A percentile compares a stretch with the other conserved stretches of the same genome.
Evolutionary conservation across 805 yeast genomes (phyloP).

Genomic region (Danielozyma ontarioensis): DNA sequence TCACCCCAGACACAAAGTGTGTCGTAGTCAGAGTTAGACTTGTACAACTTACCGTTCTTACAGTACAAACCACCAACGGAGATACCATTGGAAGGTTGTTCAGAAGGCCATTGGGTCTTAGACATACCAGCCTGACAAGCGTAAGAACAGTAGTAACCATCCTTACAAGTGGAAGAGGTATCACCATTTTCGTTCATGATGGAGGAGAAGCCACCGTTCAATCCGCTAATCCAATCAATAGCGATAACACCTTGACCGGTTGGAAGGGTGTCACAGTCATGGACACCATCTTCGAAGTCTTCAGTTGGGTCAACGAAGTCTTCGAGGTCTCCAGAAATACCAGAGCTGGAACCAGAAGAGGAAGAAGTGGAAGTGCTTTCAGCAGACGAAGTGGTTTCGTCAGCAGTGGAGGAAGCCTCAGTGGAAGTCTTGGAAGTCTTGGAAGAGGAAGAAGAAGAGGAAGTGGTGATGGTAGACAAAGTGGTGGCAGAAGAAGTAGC

Average conservation of each 20-base stretch:
- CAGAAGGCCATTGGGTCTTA: slow-evolving; percentile 94
- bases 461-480: slow-evolving; percentile 10
- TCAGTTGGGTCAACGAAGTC: slow-evolving; percentile 52
- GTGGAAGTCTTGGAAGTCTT: slow-evolving; percentile 6
- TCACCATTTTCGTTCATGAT: slow-evolving; percentile 54
- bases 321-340: slow-evolving; percentile 51
- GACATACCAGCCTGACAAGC: slow-evolving; percentile 99
- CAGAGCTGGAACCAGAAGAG: slow-evolving; percentile 25
- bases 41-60: slow-evolving; percentile 78
- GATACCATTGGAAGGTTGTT: slow-evolving; percentile 83
- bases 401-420: slow-evolving; percentile 10
- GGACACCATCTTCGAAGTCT: slow-evolving; percentile 67
- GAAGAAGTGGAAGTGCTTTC: slow-evolving; percentile 10
- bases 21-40: slow-evolving; percentile 60
- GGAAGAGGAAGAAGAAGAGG: slow-evolving; percentile 18
- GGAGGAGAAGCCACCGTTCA: slow-evolving; percentile 78
- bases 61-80: slow-evolving; percentile 93
- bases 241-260: slow-evolving; percentile 79
- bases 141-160: slow-evolving; percentile 93
- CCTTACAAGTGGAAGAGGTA: slow-evolving; percentile 69
- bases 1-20: slow-evolving; percentile 87
- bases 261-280: slow-evolving; percentile 68
- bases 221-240: slow-evolving; percentile 52
- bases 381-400: slow-evolving; percentile 8
- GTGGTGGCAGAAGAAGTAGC: slow-evolving; percentile 11